Conservation (phyloP, 441 rosid genomes). For the Euphorbia schlechtendalii region DNA sequence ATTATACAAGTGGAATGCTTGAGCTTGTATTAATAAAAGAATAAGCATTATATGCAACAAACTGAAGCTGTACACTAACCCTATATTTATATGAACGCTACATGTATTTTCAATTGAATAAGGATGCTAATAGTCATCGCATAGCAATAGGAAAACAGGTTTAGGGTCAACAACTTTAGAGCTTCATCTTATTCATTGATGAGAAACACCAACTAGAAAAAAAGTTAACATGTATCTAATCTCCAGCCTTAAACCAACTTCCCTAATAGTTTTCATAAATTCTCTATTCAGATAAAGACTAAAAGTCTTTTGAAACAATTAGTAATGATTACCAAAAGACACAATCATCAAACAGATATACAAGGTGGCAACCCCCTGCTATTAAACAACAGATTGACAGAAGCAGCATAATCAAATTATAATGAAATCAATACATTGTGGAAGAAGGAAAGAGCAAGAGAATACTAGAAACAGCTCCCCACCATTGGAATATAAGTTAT, state of each 20-base stretch:
- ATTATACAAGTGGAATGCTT: background rate
- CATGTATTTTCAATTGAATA: too few relatives aligned
- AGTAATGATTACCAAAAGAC: background rate
- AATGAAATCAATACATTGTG: background rate
- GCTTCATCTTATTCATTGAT: background rate
- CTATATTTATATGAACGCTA: too few relatives aligned
- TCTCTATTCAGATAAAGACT: background rate
- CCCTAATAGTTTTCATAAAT: background rate
- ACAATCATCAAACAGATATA: background rate
- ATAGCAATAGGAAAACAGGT: background rate
- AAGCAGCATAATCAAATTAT: background rate
- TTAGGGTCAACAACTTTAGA: background rate
- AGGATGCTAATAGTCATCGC: too few relatives aligned
- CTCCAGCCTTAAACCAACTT: background rate
- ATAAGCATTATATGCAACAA: background rate
- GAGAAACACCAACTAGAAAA: background rate
- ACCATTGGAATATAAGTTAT: background rate
- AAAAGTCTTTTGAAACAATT: background rate
- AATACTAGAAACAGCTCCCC: background rate
- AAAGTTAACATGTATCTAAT: background rate
- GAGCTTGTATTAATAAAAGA: conserved; percentile 5
- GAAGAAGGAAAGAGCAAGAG: background rate
- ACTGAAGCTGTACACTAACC: background rate
- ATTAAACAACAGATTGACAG: background rate
- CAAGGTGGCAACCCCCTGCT: background rate